Evolutionary conservation across 2,329 filamentous ascomycete species (phyloP), one percentile per base, ranked within the genome.

Genomic region (Diaporthe ampelina): DNA sequence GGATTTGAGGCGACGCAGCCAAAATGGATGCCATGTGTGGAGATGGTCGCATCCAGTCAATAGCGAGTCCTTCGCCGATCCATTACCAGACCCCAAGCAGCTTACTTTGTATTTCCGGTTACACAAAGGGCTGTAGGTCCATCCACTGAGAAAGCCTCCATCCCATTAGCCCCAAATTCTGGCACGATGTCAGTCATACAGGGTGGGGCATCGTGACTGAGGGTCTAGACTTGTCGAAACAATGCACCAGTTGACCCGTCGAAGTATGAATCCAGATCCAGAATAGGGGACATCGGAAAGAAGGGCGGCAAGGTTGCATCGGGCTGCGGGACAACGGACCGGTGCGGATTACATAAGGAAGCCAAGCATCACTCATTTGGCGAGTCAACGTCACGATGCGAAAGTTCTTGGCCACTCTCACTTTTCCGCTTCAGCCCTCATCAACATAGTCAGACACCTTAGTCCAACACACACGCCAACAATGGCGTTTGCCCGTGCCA

Each of bases 301-400:
- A 40, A 10, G 13, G 26, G 26, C 17, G 26, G 61, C 7, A 24
- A 8, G 63, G 48, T 40, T 54, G 63, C 63, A 54, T 68, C 10
- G 32, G 11, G 6, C 32, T 15, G 45, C 13, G 24, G 29, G 45
- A 37, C 26, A 68, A 37, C n/a, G 26, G 35, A 21, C 13, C 63
- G 48, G 8, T 17, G 32, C 63, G 63, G 21, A 54, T 68, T 68
- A 68, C 63, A 68, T 68, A 68, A 68, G 63, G 21, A 17, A 29
- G 63, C 63, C 63, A 68, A 68, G 32, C 32, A 26, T 68, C 63
- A 26, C 21, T 26, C 13, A 21, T 68, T n/a, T 37, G 21, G 32
- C 63, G 45, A 67, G 61, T 67, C 61, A 67, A 52, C 29, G 26
- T 32, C 43, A 52, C 29, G 48, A 54, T 17, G 21, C 48, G n/a